Base-by-base conservation (phyloP, 1,284 basidiomycete genomes). In the Uromyces viciae-fabae region DNA sequence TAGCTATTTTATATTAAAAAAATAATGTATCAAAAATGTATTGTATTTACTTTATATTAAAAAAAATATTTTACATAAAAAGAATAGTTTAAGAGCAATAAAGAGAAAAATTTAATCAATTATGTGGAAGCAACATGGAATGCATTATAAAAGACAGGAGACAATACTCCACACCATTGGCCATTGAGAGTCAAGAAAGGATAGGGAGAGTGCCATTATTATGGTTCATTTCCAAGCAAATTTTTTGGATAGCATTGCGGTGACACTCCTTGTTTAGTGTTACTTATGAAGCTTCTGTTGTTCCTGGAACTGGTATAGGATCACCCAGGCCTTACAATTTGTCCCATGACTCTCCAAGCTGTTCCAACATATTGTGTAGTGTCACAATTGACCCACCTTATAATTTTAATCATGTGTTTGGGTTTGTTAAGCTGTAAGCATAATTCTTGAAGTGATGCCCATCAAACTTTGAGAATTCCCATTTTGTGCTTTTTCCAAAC, bases 401-500 rank as follows among this genome's bases (percentile, higher is more conserved):
- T 52, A n/a, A 14, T 14, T 14, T 52, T 14, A n/a, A 15, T 14
- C 28, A n/a, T 60, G 58, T 60, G 58, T 25, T 28, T 28, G 14
- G 14, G 25, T 11, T 60, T 31, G 28, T 64, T 28, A 9, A 64
- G 62, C 7, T 64, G 8, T 33, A 64, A 40, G 19, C 62, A 9
- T 22, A 56, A n/a, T 28, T 56, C 54, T n/a, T 56, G 54, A 19
- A 56, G 28, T 19, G 8, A 56, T 19, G 40, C 40, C 69, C 38
- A 72, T 2, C n/a, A 7, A 25, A n/a, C 38, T 46, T 72, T 72
- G 42, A 72, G 46, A 33, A 72, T 72, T 11, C 69, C 69, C 17
- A 72, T 72, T 17, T 8, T 46, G 25, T 72, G 69, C 43, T 72
- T 28, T 3, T 72, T 72, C 28, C 69, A n/a, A 46, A 72, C 69